Conservation (phyloP, 305 asterid species). For the Fraxinus greggii region DNA sequence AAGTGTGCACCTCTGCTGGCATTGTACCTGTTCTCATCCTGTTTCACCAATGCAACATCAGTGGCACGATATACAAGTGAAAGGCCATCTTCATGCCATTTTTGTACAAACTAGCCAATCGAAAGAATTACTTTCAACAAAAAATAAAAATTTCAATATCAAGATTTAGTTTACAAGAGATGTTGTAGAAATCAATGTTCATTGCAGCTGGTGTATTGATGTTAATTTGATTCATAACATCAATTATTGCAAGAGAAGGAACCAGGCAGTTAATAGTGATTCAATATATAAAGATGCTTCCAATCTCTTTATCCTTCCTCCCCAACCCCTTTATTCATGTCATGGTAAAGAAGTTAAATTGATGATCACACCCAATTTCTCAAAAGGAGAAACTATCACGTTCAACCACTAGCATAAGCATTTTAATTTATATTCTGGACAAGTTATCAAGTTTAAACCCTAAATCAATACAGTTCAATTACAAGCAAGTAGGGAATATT, state of each 20-base stretch:
- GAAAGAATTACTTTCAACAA: not conserved
- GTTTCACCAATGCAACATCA: conserved; percentile 35
- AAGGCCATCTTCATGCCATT: not conserved
- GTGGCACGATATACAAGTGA: not conserved
- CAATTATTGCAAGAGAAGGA: not conserved
- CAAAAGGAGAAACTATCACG: not conserved
- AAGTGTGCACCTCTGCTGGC: conserved; percentile 98
- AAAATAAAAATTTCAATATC: not conserved
- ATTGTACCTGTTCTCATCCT: conserved; percentile 95
- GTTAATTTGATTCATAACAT: not conserved
- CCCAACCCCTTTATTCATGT: not conserved
- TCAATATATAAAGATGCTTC: not conserved
- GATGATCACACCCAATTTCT: not conserved
- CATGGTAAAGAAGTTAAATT: not conserved
- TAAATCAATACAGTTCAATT: not conserved
- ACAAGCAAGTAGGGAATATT: not conserved
- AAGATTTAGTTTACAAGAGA: not conserved
- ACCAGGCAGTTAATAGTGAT: not conserved
- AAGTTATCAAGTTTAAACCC: not conserved
- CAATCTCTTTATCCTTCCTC: not conserved
- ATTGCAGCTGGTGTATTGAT: not conserved
- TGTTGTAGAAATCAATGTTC: conserved; percentile 11
- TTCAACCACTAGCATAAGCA: not conserved
- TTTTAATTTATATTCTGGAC: not conserved
- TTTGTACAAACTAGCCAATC: not conserved